Percentiles rank a stretch among this genome's conserved stretches.
Conservation (phyloP, 345 rosid genomes). For the Euphorbia peplus region DNA sequence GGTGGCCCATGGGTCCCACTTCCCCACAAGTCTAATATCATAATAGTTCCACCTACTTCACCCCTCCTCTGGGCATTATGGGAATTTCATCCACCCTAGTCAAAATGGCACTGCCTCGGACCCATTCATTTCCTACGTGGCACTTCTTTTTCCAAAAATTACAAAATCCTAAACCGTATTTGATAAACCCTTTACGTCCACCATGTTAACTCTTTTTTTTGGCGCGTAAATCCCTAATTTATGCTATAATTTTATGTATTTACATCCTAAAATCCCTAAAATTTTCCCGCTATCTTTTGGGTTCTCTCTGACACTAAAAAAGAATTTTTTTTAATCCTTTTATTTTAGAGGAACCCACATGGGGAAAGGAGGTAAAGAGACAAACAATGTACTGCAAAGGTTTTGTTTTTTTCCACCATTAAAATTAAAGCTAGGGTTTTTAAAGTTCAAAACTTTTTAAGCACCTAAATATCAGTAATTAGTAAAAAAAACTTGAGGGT, state of each 20-base stretch:
- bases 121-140: slow-evolving; percentile 15
- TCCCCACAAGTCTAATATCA: background rate
- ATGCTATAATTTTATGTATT: background rate
- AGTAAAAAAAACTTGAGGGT: too few relatives aligned
- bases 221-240: slow-evolving; percentile 56
- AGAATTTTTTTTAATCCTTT: background rate
- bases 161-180: slow-evolving; percentile 33
- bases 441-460: slow-evolving; percentile 14
- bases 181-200: slow-evolving; percentile 55
- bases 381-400: slow-evolving; percentile 19
- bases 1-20: background rate
- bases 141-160: slow-evolving; percentile 6
- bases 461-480: slow-evolving; percentile 23
- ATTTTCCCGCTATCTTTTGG: slow-evolving; percentile 39
- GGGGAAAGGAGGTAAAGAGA: slow-evolving; percentile 12
- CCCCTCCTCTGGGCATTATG: slow-evolving; percentile 4
- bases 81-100: slow-evolving; percentile 20
- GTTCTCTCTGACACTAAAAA: slow-evolving; percentile 19
- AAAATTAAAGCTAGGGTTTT: slow-evolving; percentile 29
- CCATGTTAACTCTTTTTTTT: slow-evolving; percentile 30
- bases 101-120: slow-evolving; percentile 16
- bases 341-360: too few relatives aligned
- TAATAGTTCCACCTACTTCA: slow-evolving; percentile 23
- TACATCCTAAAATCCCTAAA: background rate
- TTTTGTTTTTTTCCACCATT: slow-evolving; percentile 34